These are phyloP conservation scores for Solanum paucissectum DNA, from an alignment of 257 asterid genomes.

Conservation along the genomic window DNA sequence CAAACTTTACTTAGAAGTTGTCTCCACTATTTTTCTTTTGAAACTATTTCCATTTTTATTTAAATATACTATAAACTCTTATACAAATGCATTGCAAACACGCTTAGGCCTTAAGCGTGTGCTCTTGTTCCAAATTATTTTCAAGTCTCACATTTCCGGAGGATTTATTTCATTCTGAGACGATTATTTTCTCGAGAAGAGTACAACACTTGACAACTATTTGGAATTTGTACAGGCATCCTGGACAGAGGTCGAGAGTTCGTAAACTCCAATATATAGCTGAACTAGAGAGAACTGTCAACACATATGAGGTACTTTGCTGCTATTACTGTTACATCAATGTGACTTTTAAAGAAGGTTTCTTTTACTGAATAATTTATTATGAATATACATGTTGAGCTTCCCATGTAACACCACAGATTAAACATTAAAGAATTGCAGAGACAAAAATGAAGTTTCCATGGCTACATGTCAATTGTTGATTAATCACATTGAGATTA, in stretches of 20 bases:
- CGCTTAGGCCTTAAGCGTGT: not conserved
- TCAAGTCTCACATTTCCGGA: not conserved
- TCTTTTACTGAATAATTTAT: not conserved
- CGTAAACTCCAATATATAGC: conserved; percentile 75
- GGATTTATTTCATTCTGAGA: not conserved
- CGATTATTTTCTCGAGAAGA: not conserved
- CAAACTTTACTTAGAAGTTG: not conserved
- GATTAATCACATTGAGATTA: not conserved
- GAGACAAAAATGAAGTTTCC: not conserved
- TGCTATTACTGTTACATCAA: not conserved
- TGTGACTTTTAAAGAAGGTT: not conserved
- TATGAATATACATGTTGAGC: not conserved
- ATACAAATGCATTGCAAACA: not conserved
- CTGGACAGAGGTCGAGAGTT: conserved; percentile 78
- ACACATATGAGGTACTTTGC: conserved; percentile 47
- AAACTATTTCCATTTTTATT: not conserved
- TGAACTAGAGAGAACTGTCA: conserved; percentile 65
- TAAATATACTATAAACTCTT: not conserved
- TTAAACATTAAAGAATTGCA: not conserved
- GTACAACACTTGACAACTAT: not conserved
- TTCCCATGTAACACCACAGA: not conserved
- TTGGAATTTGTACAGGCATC: conserved; percentile 38
- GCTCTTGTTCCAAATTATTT: not conserved
- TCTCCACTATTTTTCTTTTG: not conserved
- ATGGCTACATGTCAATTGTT: not conserved